These are phyloP conservation scores for Fusarium sp. DNA, from an alignment of 2,329 filamentous ascomycete species.

Conservation along the genomic window DNA sequence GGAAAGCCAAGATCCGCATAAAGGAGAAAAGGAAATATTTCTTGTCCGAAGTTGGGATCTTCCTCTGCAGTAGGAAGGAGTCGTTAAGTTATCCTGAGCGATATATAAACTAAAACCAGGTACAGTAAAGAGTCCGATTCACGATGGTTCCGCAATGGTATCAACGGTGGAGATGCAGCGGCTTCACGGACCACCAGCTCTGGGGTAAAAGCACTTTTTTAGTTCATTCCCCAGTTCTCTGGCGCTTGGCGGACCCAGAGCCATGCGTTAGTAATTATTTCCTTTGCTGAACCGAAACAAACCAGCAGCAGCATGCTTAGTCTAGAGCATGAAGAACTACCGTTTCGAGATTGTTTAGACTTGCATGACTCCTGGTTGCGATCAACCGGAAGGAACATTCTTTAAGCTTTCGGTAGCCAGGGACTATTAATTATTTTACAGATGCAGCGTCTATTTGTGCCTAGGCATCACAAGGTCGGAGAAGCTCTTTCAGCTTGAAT, in stretches of 20 bases:
- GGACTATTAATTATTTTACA: neutral
- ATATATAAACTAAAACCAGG: neutral
- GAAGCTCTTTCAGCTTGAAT: neutral
- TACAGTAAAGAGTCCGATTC: neutral
- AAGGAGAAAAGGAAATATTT: neutral
- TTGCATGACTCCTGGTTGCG: neutral
- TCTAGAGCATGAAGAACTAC: neutral
- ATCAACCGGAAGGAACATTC: neutral
- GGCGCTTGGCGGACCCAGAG: neutral
- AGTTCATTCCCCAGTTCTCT: neutral
- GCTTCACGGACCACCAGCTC: neutral
- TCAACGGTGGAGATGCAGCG: neutral
- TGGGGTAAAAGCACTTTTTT: slow-evolving; percentile 1
- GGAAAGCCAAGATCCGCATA: neutral
- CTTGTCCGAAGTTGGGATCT: neutral
- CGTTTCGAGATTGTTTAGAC: neutral
- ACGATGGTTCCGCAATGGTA: neutral
- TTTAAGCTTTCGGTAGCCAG: neutral
- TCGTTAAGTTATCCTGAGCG: neutral
- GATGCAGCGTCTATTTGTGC: neutral
- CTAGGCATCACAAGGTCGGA: neutral
- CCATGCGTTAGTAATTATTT: neutral
- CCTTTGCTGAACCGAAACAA: neutral
- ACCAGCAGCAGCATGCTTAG: neutral
- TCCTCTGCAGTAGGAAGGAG: neutral